Evolutionary conservation across 2,329 filamentous ascomycete species (phyloP), one percentile per base, ranked within the genome.

Genomic region (Epichloe coenophiala): DNA sequence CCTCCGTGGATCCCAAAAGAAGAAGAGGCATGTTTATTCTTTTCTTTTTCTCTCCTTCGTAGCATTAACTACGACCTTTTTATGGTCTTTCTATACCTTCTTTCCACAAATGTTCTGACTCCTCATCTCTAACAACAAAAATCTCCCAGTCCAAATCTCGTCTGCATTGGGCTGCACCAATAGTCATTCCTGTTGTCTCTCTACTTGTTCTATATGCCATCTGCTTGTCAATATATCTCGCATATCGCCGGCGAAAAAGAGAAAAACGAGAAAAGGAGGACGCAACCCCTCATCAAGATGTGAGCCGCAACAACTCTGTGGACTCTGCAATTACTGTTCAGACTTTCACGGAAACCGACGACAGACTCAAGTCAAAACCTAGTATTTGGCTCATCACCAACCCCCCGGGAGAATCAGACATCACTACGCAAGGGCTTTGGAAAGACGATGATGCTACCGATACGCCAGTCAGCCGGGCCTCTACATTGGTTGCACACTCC

Each of bases 1-100:
- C 63, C 62, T 8, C 60, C 61, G 2, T 66, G 63, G 63, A 61
- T 51, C n/a, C 53, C 59, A 13, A 60, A 57, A 45, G 55, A 58
- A 47, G 55, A 59, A 47, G 48, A 53, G 38, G 59, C 61, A 48
- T 55, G 56, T 53, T 39, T 17, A 27, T 36, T 45, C 21, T 37
- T 41, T 42, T 2, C 19, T 9, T 9, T 15, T 8, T n/a, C 5
- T 36, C 23, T 9, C n/a, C 31, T 41, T 27, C 12, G 19, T 27
- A 11, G 21, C 39, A 19, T 19, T 43, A 33, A 42, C 40, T 15
- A 23, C 4, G 23, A 12, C 2, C 23, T 40, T 1, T 11, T 38
- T 2, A 4, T 31, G 23, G 11, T 7, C 12, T 17, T 12, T 31
- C 31, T 11, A 9, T 31, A 31, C 31, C 31, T 11, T 11, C 31